Base-by-base conservation (phyloP, 164 flowering plant genomes). In the Brasenia schreberi region DNA sequence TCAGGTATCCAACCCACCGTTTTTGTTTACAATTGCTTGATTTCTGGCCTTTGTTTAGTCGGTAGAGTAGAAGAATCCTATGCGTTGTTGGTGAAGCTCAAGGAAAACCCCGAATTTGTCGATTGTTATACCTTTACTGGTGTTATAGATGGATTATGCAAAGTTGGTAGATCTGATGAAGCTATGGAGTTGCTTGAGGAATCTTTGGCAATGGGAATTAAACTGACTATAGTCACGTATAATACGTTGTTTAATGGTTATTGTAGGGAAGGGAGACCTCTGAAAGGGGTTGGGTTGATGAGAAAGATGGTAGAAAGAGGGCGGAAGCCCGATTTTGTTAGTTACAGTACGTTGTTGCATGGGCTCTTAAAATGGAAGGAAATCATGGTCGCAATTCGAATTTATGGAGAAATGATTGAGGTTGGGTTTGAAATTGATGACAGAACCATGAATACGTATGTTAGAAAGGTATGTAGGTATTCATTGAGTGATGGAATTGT, bases 61-160 rank as follows among this genome's bases (percentile, higher is more conserved):
- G 97, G 98, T 10, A 82, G 81, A 59, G 81, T 88, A 27, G 94
- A 93, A 74, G 87, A 86, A 67, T 94, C 96, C 5, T 71, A 64
- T 78, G 83, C 83, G 0, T 56, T 90, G 71, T 68, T 87, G 75
- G 63, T 18, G 70, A 70, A 73, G 11, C 76, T 93, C 52, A 87
- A 88, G 81, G 56, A 70, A 43, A 79, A 77, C 39, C 90, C 87
- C 0, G 56, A 49, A 49, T 49, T 49, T 14, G 56, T 49, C 16
- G 94, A 90, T 56, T 78, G 90, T 61, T 90, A 86, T 68, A 80
- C 88, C 0, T 92, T 78, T 66, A 92, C 89, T 7, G 81, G 81
- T 1, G 78, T 89, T 42, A 92, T 89, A 94, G 85, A 90, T 80
- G 98, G 95, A 17, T 82, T 89, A n/a, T 86, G 98, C 63, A 90